Conservation (phyloP, 116 monocot genomes). For the Iris pallida region DNA sequence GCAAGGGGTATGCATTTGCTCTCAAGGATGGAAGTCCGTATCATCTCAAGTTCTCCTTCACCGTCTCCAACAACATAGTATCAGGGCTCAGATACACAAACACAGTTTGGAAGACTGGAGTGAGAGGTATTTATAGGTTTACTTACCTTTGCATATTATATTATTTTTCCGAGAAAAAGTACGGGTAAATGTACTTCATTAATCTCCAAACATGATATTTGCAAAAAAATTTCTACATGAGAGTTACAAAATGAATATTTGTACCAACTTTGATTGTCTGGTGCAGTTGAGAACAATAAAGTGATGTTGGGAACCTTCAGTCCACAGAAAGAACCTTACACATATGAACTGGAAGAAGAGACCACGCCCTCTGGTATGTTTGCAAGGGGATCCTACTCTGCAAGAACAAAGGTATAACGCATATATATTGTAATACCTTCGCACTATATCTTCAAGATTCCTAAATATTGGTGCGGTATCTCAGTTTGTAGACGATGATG, state of each 20-base stretch:
- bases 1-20: slow-evolving; percentile 48
- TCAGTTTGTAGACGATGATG: slow-evolving; percentile 71
- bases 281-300: slow-evolving; percentile 40
- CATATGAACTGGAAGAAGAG: slow-evolving; percentile 36
- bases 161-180: no score
- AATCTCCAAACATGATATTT: no score
- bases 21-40: slow-evolving; percentile 78
- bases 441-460: no score
- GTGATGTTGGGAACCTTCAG: slow-evolving; percentile 48
- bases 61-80: slow-evolving; percentile 71
- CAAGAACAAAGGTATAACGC: slow-evolving; percentile 31
- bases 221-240: neutral
- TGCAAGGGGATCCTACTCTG: slow-evolving; percentile 38
- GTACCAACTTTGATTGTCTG: neutral
- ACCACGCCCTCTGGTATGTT: slow-evolving; percentile 44
- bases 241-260: slow-evolving; percentile 2
- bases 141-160: no score
- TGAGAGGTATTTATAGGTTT: slow-evolving; percentile 49
- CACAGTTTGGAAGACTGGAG: slow-evolving; percentile 78
- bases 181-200: no score
- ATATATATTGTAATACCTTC: neutral
- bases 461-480: neutral
- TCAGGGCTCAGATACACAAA: slow-evolving; percentile 68
- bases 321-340: slow-evolving; percentile 44
- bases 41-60: slow-evolving; percentile 54